Conservation (phyloP, 352 stramenopile genomes). For the Pseudoperonospora humuli region DNA sequence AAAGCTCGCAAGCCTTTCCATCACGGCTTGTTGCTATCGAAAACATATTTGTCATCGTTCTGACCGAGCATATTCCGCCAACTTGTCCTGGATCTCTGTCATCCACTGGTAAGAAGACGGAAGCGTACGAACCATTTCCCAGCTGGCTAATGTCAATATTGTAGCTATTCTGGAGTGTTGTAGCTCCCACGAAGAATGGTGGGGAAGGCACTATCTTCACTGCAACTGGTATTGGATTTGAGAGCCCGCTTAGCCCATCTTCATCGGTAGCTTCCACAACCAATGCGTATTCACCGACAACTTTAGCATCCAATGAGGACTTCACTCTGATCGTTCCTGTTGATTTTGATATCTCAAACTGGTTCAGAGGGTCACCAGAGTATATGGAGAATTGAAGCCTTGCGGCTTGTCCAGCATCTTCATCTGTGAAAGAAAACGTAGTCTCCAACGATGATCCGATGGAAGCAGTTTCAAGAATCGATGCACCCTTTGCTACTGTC, state of each 20-base stretch:
- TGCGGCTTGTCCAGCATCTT: conserved; percentile 37
- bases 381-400: conserved; percentile 37
- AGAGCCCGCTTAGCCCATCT: conserved; percentile 30
- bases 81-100: conserved; percentile 39
- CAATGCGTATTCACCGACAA: conserved; percentile 28
- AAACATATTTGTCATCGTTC: conserved; percentile 22
- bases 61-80: conserved; percentile 38
- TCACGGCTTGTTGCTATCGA: conserved; percentile 15
- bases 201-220: conserved; percentile 34
- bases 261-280: conserved; percentile 37
- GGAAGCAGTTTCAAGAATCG: conserved; percentile 7
- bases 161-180: conserved; percentile 21
- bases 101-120: conserved; percentile 29
- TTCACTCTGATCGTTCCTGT: conserved; percentile 28
- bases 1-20: conserved; percentile 14
- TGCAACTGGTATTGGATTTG: conserved; percentile 29
- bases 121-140: conserved; percentile 34
- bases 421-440: conserved; percentile 30
- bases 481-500: conserved; percentile 2
- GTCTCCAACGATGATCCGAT: conserved; percentile 16
- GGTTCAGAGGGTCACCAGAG: conserved; percentile 33
- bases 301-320: conserved; percentile 27
- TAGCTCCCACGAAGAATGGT: conserved; percentile 40
- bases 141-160: conserved; percentile 41
- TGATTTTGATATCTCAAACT: conserved; percentile 34